Evolutionary conservation across 164 flowering plant species (phyloP).

Genomic region (Cinnamomum micranthum): DNA sequence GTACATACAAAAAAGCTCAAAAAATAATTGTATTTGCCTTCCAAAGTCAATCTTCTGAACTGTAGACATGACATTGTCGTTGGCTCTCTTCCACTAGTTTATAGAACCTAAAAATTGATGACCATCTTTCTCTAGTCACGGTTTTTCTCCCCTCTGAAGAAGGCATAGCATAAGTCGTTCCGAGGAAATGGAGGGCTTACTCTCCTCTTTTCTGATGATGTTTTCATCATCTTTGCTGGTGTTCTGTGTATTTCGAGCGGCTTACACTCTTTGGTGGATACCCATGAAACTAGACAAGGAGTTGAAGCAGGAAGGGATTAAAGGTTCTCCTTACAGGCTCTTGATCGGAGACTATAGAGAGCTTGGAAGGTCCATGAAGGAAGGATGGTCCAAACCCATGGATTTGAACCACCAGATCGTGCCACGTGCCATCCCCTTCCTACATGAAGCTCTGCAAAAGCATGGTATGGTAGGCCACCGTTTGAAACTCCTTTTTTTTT

Average conservation of each 20-base stretch:
- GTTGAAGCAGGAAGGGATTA: conserved; percentile 12
- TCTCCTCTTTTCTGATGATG: not conserved
- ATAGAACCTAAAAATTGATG: too few species aligned
- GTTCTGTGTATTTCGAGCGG: not conserved
- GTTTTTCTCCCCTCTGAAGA: too few species aligned
- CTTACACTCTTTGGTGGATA: conserved; percentile 10
- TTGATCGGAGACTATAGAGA: conserved; percentile 12
- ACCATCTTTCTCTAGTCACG: too few species aligned
- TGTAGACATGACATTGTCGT: too few species aligned
- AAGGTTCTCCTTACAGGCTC: conserved; percentile 10
- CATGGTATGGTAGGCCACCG: conserved; percentile 27
- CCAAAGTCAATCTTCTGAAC: too few species aligned
- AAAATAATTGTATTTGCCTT: too few species aligned
- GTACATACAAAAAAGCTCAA: too few species aligned
- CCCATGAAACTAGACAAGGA: conserved; percentile 11
- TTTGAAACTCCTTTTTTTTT: too few species aligned
- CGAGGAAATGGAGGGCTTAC: not conserved
- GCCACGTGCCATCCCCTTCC: conserved; percentile 11
- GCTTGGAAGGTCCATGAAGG: not conserved
- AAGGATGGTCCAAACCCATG: conserved; percentile 15
- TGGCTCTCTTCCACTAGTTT: too few species aligned
- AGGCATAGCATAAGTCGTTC: not conserved
- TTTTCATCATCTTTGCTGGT: not conserved
- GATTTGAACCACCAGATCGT: conserved; percentile 7
- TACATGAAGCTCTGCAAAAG: conserved; percentile 22